phyloP scores from a whole-genome alignment of 1,139 yeast genomes.

The Candida sp. region DNA sequence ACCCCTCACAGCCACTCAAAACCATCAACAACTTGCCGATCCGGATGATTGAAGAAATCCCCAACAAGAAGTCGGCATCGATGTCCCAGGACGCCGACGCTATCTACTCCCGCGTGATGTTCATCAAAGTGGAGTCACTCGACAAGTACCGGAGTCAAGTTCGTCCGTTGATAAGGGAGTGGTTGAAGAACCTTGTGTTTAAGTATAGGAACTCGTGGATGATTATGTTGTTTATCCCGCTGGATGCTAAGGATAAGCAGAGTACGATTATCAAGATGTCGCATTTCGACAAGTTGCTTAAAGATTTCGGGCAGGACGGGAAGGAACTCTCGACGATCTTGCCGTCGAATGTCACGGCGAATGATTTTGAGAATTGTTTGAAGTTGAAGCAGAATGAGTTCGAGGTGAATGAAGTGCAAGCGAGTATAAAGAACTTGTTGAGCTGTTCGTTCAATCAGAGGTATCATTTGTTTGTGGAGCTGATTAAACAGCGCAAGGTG shows the following conservation, averaged over 20 bases:
- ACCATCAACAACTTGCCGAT: constrained; percentile 71
- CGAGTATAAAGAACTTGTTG: constrained; percentile 54
- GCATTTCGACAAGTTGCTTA: constrained; percentile 63
- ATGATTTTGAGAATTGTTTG: constrained; percentile 35
- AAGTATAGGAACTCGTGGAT: constrained; percentile 49
- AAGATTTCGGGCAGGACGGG: constrained; percentile 63
- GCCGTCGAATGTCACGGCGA: constrained; percentile 6
- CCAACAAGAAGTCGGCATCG: constrained; percentile 25
- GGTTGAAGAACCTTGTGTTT: constrained; percentile 64
- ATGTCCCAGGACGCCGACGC: constrained; percentile 18
- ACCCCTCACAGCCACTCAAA: constrained; percentile 58
- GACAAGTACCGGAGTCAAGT: constrained; percentile 82
- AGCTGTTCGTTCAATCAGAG: constrained; percentile 59
- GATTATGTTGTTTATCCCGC: constrained; percentile 58
- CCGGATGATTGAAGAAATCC: constrained; percentile 63
- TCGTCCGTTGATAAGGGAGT: constrained; percentile 80
- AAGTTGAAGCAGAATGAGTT: constrained; percentile 43
- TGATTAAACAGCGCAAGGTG: constrained; percentile 33
- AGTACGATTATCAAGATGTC: constrained; percentile 53
- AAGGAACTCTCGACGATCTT: constrained; percentile 29
- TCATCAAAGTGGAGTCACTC: constrained; percentile 65
- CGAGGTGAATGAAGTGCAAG: constrained; percentile 46
- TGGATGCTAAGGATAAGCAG: constrained; percentile 47
- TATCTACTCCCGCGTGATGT: constrained; percentile 71
- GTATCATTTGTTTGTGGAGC: constrained; percentile 30